A percentile compares a stretch with the other conserved stretches of the same genome.
These are phyloP conservation scores for Geotrichum klebahnii DNA, from an alignment of 1,139 yeast genomes.

Conservation along the genomic window DNA sequence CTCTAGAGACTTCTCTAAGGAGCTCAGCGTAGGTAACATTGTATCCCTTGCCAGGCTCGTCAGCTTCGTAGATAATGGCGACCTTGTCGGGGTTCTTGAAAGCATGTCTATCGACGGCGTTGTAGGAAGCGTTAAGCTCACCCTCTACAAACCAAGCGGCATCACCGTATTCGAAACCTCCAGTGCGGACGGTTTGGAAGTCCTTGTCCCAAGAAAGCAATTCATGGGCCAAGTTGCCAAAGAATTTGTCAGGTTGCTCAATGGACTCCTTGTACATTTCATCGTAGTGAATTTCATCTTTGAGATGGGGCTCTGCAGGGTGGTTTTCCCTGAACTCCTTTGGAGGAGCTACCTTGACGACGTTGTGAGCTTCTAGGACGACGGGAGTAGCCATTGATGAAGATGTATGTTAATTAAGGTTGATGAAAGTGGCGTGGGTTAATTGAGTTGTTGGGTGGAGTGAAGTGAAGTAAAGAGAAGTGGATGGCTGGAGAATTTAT, in stretches of 20 bases:
- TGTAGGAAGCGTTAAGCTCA: conserved; percentile 70
- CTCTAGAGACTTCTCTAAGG: conserved; percentile 61
- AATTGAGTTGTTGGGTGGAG: no score
- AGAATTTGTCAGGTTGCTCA: conserved; percentile 60
- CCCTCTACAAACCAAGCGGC: conserved; percentile 78
- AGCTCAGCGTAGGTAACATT: conserved; percentile 67
- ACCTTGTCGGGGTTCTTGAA: conserved; percentile 62
- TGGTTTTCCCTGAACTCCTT: conserved; percentile 47
- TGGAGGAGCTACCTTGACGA: conserved; percentile 47
- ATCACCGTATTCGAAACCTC: conserved; percentile 60
- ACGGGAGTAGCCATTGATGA: conserved; percentile 24
- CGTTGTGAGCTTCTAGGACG: conserved; percentile 34
- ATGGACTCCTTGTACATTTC: conserved; percentile 62
- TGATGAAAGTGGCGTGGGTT: no score
- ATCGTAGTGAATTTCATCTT: conserved; percentile 54
- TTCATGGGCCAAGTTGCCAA: conserved; percentile 57
- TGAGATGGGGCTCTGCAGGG: conserved; percentile 47
- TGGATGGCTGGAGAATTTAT: no score
- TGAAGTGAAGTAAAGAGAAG: no score
- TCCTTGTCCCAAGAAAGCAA: conserved; percentile 61
- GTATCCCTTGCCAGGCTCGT: conserved; percentile 63
- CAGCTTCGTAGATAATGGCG: conserved; percentile 79
- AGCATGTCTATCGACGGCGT: conserved; percentile 80
- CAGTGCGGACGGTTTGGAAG: conserved; percentile 54
- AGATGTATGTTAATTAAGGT: background rate